These are phyloP conservation scores for Alternaria sp. DNA, from an alignment of 2,329 filamentous ascomycete genomes.

Conservation along the genomic window DNA sequence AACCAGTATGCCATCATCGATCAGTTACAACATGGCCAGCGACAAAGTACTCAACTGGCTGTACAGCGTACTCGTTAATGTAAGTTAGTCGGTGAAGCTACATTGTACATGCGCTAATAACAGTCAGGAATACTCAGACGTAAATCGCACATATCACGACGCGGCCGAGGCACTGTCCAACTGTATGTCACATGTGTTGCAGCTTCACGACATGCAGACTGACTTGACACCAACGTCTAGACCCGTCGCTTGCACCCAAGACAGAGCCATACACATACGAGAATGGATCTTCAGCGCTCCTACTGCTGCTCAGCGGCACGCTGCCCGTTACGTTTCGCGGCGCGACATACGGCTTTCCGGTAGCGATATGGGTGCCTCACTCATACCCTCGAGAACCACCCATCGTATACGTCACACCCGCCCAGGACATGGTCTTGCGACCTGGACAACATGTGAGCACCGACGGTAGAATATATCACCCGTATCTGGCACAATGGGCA, in stretches of 20 bases:
- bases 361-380: constrained; percentile 93
- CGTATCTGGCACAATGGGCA: constrained; percentile 89
- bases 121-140: constrained; percentile 85
- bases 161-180: constrained; percentile 82
- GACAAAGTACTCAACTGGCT: constrained; percentile 95
- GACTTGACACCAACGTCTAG: neutral
- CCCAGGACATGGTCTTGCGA: constrained; percentile 85
- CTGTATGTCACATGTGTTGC: constrained; percentile 64
- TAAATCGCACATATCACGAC: constrained; percentile 92
- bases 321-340: constrained; percentile 92
- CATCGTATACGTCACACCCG: constrained; percentile 87
- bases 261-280: constrained; percentile 98
- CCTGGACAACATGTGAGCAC: constrained; percentile 95
- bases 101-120: neutral
- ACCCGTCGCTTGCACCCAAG: constrained; percentile 71
- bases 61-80: constrained; percentile 79
- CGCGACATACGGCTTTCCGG: constrained; percentile 86
- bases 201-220: constrained; percentile 1
- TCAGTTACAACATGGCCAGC: constrained; percentile 66
- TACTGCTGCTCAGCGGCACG: constrained; percentile 86
- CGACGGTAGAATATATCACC: constrained; percentile 93
- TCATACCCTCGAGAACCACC: constrained; percentile 87
- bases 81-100: constrained; percentile 12
- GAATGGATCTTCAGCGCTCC: constrained; percentile 83
- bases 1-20: constrained; percentile 54